Evolutionary conservation across 1,284 basidiomycete genomes (phyloP).

Genomic region (Calocybe gambosa): DNA sequence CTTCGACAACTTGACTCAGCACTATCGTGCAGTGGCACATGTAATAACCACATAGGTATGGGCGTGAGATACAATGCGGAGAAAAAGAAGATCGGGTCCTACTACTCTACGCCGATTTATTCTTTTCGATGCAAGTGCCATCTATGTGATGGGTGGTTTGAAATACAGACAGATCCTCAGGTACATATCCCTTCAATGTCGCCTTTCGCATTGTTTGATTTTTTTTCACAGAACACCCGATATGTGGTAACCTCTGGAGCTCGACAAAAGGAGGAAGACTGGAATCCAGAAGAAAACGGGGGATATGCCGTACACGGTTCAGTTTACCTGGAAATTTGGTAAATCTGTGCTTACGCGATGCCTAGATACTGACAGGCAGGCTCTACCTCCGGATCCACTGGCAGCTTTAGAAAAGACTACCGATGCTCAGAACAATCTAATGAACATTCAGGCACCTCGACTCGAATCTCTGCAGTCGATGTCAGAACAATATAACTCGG

Average conservation of each 20-base stretch:
- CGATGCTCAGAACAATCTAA: constrained; percentile 66
- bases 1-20: constrained; percentile 3
- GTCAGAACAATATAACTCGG: constrained; percentile 70
- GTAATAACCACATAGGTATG: constrained; percentile 93
- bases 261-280: constrained; percentile 87
- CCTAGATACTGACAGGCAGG: constrained; percentile 64
- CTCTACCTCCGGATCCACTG: constrained; percentile 69
- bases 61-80: constrained; percentile 98
- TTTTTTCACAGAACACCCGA: constrained; percentile 69
- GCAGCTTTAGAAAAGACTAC: constrained; percentile 85
- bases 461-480: constrained; percentile 71
- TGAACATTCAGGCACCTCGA: constrained; percentile 68
- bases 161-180: constrained; percentile 96
- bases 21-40: constrained; percentile 58
- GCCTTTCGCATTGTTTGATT: background rate
- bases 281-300: constrained; percentile 94
- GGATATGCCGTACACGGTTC: constrained; percentile 85
- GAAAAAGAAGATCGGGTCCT: constrained; percentile 94
- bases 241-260: constrained; percentile 93
- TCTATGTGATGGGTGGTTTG: constrained; percentile 89
- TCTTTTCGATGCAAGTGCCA: constrained; percentile 97
- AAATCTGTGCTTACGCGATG: constrained; percentile 4
- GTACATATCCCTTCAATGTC: constrained; percentile 32
- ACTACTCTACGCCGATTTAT: constrained; percentile 92
- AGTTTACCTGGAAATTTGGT: constrained; percentile 1